Evolutionary conservation across 2,329 filamentous ascomycete genomes (phyloP).

Genomic region (Trichoderma koningii): DNA sequence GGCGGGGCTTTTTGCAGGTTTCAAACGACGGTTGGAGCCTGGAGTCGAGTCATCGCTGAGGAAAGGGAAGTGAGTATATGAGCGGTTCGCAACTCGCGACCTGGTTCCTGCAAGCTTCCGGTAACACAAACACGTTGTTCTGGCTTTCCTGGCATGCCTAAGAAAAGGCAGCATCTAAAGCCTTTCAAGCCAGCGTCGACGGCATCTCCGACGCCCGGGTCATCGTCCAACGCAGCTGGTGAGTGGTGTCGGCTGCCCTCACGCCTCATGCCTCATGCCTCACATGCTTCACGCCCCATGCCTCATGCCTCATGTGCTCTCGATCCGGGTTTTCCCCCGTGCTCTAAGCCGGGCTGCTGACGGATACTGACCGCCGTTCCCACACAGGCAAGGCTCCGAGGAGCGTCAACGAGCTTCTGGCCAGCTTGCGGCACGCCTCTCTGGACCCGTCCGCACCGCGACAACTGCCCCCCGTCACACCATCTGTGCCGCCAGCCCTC

Average conservation of each 20-base stretch:
- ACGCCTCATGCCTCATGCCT: not conserved
- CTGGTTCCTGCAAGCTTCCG: conserved; percentile 26
- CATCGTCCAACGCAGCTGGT: conserved; percentile 37
- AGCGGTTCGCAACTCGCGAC: conserved; percentile 25
- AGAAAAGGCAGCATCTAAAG: conserved; percentile 59
- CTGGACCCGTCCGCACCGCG: conserved; percentile 36
- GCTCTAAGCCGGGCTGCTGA: not conserved
- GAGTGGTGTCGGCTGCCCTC: conserved; percentile 28
- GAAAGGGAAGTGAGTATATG: not conserved
- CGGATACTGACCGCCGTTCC: conserved; percentile 6
- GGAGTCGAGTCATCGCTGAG: conserved; percentile 19
- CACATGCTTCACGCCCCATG: not conserved
- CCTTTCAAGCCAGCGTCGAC: conserved; percentile 62
- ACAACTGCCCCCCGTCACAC: conserved; percentile 41
- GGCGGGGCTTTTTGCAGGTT: not conserved
- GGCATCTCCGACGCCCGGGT: conserved; percentile 46
- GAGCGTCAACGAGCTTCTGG: conserved; percentile 62
- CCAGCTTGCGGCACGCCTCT: conserved; percentile 55
- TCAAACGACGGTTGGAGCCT: conserved; percentile 1
- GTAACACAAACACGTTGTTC: conserved; percentile 15
- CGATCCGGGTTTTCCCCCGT: not conserved
- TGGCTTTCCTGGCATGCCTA: conserved; percentile 55
- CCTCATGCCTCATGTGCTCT: not conserved
- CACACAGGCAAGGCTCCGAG: conserved; percentile 39
- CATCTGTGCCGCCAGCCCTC: conserved; percentile 62